These are phyloP conservation scores for Leptographium lundbergii DNA, from an alignment of 2,329 filamentous ascomycete genomes.

Conservation along the genomic window DNA sequence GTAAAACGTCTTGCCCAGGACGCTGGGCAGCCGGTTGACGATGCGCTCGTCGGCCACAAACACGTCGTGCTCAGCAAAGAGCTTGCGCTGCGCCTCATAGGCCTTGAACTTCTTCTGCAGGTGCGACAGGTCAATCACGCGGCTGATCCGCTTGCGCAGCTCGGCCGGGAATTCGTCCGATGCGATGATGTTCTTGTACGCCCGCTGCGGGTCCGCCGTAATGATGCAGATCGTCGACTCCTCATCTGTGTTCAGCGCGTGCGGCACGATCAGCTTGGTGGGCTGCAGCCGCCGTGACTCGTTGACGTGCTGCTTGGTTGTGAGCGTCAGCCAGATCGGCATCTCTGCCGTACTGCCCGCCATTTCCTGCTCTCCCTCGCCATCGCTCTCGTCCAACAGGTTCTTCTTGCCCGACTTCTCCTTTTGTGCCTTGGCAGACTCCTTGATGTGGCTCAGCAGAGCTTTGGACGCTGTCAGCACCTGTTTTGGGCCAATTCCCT, in stretches of 20 bases:
- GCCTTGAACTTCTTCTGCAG: slow-evolving; percentile 71
- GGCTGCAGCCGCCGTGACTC: slow-evolving; percentile 75
- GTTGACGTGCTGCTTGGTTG: slow-evolving; percentile 51
- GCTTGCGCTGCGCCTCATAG: slow-evolving; percentile 76
- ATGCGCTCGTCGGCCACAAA: slow-evolving; percentile 91
- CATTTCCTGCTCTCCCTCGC: slow-evolving; percentile 15
- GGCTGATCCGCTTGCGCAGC: slow-evolving; percentile 54
- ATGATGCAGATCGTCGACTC: slow-evolving; percentile 72
- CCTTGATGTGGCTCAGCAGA: slow-evolving; percentile 49
- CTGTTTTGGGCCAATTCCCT: slow-evolving; percentile 20
- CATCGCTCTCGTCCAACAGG: slow-evolving; percentile 34
- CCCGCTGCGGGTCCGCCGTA: slow-evolving; percentile 59
- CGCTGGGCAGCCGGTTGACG: slow-evolving; percentile 56
- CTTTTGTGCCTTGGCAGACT: slow-evolving; percentile 34
- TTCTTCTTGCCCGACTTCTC: slow-evolving; percentile 39
- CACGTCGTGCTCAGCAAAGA: slow-evolving; percentile 76
- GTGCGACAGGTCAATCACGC: slow-evolving; percentile 72
- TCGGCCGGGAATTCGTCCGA: slow-evolving; percentile 57
- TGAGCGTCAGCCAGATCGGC: slow-evolving; percentile 50
- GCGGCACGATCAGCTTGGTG: slow-evolving; percentile 65
- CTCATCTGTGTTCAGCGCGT: slow-evolving; percentile 57
- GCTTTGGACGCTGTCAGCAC: slow-evolving; percentile 51
- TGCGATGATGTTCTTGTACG: slow-evolving; percentile 80
- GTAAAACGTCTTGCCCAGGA: slow-evolving; percentile 89
- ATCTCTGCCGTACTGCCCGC: slow-evolving; percentile 28